Evolutionary conservation across 1,284 basidiomycete genomes (phyloP).

Genomic region (Mycocalia duriaeana): DNA sequence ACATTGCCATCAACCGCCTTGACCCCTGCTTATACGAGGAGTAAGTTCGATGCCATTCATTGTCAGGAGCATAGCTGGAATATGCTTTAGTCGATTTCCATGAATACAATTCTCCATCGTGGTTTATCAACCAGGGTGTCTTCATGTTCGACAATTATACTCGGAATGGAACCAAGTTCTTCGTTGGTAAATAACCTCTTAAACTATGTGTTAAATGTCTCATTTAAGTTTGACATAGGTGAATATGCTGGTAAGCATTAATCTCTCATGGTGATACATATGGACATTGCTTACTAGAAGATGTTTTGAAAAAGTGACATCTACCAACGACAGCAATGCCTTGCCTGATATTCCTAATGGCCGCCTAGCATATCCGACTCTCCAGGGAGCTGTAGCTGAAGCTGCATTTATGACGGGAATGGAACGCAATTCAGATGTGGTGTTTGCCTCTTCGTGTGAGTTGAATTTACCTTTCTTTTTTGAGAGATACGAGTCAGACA

Average conservation of each 20-base stretch:
- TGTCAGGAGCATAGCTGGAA: background rate
- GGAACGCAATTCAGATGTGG: constrained; percentile 36
- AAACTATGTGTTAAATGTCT: background rate
- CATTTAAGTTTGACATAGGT: constrained; percentile 14
- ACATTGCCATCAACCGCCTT: constrained; percentile 27
- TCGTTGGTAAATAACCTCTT: constrained; percentile 12
- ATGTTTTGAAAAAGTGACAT: constrained; percentile 24
- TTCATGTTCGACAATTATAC: constrained; percentile 35
- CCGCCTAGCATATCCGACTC: constrained; percentile 29
- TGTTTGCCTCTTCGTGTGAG: constrained; percentile 31
- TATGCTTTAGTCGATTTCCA: constrained; percentile 26
- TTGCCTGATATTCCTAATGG: constrained; percentile 22
- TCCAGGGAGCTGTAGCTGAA: constrained; percentile 32
- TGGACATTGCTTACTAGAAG: background rate
- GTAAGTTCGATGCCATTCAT: constrained; percentile 14
- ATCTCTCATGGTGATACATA: background rate
- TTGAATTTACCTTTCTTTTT: constrained; percentile 20
- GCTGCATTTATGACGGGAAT: constrained; percentile 35
- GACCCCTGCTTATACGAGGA: constrained; percentile 30
- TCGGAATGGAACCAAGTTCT: constrained; percentile 31
- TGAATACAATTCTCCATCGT: constrained; percentile 29
- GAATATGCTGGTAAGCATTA: constrained; percentile 26
- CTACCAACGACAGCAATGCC: constrained; percentile 25
- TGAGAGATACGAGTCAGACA: constrained; percentile 18
- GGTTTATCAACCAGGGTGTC: constrained; percentile 26